A percentile compares a stretch with the other conserved stretches of the same genome.
phyloP scores from a whole-genome alignment of 306 rosid genomes.

The Carpinus fangiana region DNA sequence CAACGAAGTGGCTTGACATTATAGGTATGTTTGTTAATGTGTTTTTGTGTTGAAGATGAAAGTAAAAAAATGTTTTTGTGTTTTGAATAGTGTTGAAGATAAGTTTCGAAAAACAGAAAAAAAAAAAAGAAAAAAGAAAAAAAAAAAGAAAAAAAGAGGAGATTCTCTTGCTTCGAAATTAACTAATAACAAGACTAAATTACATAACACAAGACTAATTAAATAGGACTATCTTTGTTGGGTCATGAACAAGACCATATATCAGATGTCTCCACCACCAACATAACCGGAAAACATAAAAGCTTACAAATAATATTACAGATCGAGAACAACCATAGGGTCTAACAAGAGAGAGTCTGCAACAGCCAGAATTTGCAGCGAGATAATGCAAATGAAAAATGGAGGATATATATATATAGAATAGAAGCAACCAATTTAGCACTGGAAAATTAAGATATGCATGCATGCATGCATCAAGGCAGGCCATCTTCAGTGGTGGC shows the following conservation, averaged over 20 bases:
- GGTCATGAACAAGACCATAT: conserved; percentile 25
- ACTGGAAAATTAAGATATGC: background rate
- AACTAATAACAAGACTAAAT: conserved; percentile 27
- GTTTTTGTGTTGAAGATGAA: too few species aligned
- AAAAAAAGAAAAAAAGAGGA: too few species aligned
- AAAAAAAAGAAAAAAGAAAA: background rate
- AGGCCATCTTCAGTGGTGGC: conserved; percentile 95
- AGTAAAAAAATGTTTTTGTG: too few species aligned
- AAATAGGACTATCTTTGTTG: conserved; percentile 37
- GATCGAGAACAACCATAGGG: conserved; percentile 36
- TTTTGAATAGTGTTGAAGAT: too few species aligned
- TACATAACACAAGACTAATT: conserved; percentile 26
- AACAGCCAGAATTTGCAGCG: conserved; percentile 35
- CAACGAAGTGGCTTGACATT: too few species aligned
- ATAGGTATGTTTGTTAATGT: too few species aligned
- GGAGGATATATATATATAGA: conserved; percentile 15
- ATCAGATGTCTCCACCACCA: conserved; percentile 20
- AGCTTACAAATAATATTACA: conserved; percentile 47
- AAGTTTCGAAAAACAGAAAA: background rate
- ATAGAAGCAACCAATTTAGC: conserved; percentile 20
- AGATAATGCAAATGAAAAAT: conserved; percentile 42
- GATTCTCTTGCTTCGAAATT: background rate
- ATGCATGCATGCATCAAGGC: conserved; percentile 33
- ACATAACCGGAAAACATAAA: conserved; percentile 32
- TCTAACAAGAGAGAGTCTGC: conserved; percentile 25